phyloP scores from a whole-genome alignment of 75 land plant genomes.

The Sequoia sempervirens region DNA sequence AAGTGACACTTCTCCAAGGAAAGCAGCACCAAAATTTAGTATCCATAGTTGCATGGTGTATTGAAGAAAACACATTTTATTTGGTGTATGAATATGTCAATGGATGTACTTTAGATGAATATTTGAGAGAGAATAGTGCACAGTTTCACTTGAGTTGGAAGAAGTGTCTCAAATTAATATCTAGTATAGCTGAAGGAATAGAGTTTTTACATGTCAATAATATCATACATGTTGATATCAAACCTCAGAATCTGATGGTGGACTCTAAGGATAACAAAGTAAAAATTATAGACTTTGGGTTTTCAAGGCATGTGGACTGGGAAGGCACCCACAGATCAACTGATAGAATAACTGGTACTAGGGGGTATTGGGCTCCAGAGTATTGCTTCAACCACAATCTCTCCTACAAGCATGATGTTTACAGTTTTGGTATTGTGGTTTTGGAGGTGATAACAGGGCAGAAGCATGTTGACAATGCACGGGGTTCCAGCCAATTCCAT shows the following conservation, averaged over 20 bases:
- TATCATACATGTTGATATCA: not conserved
- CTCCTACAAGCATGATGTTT: not conserved
- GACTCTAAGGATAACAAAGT: not conserved
- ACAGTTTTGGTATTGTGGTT: slow-evolving; percentile 1
- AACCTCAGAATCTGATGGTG: not conserved
- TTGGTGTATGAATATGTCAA: not conserved
- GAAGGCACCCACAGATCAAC: not conserved
- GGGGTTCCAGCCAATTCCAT: not conserved
- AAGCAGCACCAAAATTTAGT: not conserved
- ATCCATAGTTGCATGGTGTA: not conserved
- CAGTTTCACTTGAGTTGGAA: not conserved
- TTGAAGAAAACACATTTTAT: not conserved
- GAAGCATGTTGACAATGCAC: not conserved
- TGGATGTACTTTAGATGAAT: not conserved
- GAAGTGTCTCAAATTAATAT: not conserved
- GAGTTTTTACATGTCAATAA: not conserved
- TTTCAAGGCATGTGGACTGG: not conserved
- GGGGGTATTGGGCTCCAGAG: slow-evolving; percentile 7
- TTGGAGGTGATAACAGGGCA: slow-evolving; percentile 2
- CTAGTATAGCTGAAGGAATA: not conserved
- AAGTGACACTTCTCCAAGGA: not conserved
- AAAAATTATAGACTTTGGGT: not conserved
- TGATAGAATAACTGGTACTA: not conserved
- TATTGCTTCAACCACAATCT: not conserved
- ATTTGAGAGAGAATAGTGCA: not conserved